phyloP scores from a whole-genome alignment of 148 eudicot genomes.

The Selenicereus undatus region DNA sequence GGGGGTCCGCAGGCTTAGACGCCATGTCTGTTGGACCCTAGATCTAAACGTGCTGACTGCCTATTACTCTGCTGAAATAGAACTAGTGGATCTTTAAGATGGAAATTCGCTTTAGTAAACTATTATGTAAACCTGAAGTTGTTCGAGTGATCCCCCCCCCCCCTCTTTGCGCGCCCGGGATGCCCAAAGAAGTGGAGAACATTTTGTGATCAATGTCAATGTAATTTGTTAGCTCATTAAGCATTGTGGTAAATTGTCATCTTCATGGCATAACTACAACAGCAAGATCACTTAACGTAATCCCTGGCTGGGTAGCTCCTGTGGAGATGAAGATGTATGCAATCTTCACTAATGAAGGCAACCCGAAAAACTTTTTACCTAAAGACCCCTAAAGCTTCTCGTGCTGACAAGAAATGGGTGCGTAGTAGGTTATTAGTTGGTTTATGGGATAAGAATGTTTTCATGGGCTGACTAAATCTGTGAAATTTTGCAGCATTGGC shows the following conservation, averaged over 20 bases:
- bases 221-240: background rate
- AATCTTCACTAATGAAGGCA: background rate
- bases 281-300: background rate
- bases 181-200: background rate
- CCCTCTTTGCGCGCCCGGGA: background rate
- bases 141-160: background rate
- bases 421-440: background rate
- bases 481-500: conserved; percentile 43
- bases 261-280: background rate
- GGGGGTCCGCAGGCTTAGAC: background rate
- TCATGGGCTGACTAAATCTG: background rate
- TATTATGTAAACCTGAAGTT: background rate
- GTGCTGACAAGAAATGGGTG: too few relatives aligned
- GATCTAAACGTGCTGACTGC: background rate
- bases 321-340: too few relatives aligned
- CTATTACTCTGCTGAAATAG: too few relatives aligned
- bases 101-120: background rate
- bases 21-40: background rate
- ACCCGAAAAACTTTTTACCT: background rate
- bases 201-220: background rate
- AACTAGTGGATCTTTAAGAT: background rate
- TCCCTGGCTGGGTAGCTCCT: background rate
- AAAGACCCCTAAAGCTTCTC: too few relatives aligned
- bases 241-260: background rate
- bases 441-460: background rate